Conservation (phyloP, 1,284 basidiomycete species). For the Pascua guehoae region DNA sequence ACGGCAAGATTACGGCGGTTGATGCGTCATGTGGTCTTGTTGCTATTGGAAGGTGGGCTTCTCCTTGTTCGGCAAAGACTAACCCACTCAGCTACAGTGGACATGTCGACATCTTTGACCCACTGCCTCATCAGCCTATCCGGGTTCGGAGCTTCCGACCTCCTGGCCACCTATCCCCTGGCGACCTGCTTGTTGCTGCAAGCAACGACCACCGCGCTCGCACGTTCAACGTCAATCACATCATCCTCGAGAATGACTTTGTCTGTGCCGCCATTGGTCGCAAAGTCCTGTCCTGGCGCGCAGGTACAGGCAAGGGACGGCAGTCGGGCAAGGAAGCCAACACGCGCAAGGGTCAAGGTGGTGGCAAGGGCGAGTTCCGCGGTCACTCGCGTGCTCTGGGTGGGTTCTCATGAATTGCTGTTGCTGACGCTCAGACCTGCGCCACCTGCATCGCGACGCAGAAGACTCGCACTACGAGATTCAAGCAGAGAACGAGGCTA, state of each 20-base stretch:
- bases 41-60: slow-evolving; percentile 37
- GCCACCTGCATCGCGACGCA: slow-evolving; percentile 31
- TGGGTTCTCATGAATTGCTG: slow-evolving; percentile 4
- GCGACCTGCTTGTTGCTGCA: slow-evolving; percentile 30
- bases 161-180: slow-evolving; percentile 31
- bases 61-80: not conserved
- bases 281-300: slow-evolving; percentile 43
- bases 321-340: slow-evolving; percentile 27
- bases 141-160: slow-evolving; percentile 37
- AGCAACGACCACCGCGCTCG: slow-evolving; percentile 29
- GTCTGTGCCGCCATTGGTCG: slow-evolving; percentile 41
- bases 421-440: slow-evolving; percentile 25
- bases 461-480: slow-evolving; percentile 31
- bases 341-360: slow-evolving; percentile 21
- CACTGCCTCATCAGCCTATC: slow-evolving; percentile 28
- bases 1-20: slow-evolving; percentile 39
- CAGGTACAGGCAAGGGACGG: slow-evolving; percentile 39
- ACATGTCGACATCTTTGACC: slow-evolving; percentile 42
- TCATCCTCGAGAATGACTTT: slow-evolving; percentile 45
- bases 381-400: slow-evolving; percentile 23
- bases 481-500: slow-evolving; percentile 20
- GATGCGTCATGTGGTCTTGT: slow-evolving; percentile 39
- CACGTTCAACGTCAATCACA: slow-evolving; percentile 41
- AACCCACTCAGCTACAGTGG: slow-evolving; percentile 31
- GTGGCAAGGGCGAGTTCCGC: slow-evolving; percentile 23